phyloP scores from a whole-genome alignment of 164 flowering plant genomes.

The Sextonia rubra region DNA sequence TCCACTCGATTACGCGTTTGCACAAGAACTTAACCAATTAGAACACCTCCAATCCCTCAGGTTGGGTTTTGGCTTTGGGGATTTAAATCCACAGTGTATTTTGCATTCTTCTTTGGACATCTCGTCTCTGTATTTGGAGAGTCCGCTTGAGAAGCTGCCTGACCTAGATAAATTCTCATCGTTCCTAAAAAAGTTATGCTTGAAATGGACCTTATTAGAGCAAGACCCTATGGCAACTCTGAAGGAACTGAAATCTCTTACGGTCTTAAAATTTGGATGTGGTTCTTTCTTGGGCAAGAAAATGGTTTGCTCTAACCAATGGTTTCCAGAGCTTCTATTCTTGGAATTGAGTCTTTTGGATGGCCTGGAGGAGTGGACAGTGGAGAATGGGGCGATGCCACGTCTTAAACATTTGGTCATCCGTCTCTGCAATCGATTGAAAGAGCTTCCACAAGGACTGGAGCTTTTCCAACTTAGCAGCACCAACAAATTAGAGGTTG shows the following conservation, averaged over 20 bases:
- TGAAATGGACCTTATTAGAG: too few relatives aligned
- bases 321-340: too few relatives aligned
- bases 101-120: too few relatives aligned
- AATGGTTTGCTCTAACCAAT: too few relatives aligned
- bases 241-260: too few relatives aligned
- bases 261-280: too few relatives aligned
- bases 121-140: neutral
- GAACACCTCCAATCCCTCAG: neutral
- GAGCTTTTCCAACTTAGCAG: neutral
- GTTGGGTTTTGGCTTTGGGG: neutral
- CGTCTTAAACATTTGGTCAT: neutral
- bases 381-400: neutral
- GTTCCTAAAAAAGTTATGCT: too few relatives aligned
- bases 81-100: neutral
- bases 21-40: neutral
- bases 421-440: neutral
- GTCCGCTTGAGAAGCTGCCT: neutral
- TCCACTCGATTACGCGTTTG: neutral
- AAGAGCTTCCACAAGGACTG: neutral
- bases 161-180: too few relatives aligned
- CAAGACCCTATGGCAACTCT: too few relatives aligned
- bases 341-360: too few relatives aligned
- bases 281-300: too few relatives aligned
- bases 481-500: neutral
- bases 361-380: neutral